Evolutionary conservation across 352 stramenopile genomes (phyloP).

Genomic region (Phytophthora foliorum): DNA sequence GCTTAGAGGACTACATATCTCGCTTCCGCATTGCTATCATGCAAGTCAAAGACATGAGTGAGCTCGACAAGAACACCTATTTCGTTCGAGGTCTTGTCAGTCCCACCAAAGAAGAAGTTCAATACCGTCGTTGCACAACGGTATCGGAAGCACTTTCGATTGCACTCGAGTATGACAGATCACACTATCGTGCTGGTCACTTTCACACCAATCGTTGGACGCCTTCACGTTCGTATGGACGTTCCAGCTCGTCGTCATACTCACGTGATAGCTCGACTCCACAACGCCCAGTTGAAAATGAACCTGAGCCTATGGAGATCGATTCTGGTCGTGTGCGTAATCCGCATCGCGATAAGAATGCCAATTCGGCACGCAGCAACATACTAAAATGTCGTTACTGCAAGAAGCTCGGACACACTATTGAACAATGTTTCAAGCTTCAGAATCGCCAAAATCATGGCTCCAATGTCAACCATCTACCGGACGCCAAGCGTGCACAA

Average conservation of each 20-base stretch:
- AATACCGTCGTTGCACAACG: not conserved
- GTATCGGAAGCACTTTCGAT: not conserved
- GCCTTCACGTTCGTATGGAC: not conserved
- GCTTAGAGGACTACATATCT: slow-evolving; percentile 28
- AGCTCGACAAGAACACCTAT: too few species aligned
- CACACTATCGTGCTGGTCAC: not conserved
- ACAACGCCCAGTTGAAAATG: too few species aligned
- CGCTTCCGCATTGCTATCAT: too few species aligned
- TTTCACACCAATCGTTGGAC: not conserved
- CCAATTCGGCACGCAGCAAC: not conserved
- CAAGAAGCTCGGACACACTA: not conserved
- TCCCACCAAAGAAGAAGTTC: not conserved
- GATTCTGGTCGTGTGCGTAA: too few species aligned
- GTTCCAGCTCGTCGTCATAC: not conserved
- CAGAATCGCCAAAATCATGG: not conserved
- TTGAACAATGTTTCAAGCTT: not conserved
- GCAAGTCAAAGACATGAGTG: too few species aligned
- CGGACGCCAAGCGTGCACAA: not conserved
- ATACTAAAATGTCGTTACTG: not conserved
- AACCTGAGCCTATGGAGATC: too few species aligned
- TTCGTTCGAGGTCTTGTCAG: too few species aligned
- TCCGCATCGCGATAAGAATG: too few species aligned
- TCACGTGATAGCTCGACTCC: too few species aligned
- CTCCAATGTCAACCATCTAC: not conserved
- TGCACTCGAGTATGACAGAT: not conserved